Evolutionary conservation across 164 flowering plant species (phyloP).

Genomic region (Brasenia schreberi): DNA sequence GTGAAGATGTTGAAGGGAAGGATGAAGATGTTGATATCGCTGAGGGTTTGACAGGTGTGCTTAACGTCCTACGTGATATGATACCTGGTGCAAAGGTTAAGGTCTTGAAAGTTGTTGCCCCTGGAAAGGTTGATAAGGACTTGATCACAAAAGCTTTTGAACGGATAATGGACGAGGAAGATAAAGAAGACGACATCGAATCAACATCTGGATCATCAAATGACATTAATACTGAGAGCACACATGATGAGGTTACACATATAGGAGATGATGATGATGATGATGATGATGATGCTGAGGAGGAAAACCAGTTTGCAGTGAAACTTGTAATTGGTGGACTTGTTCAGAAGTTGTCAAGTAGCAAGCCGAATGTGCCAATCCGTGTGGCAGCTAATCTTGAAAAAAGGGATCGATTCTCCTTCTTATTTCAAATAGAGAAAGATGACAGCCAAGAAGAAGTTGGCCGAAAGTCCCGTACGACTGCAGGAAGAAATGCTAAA

Average conservation of each 20-base stretch:
- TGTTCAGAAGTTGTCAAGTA: constrained; percentile 34
- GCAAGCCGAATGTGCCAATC: constrained; percentile 24
- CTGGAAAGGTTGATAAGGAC: constrained; percentile 56
- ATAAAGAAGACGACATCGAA: constrained; percentile 56
- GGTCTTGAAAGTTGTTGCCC: constrained; percentile 58
- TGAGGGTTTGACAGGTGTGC: constrained; percentile 42
- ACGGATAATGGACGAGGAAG: constrained; percentile 68
- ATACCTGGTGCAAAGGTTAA: constrained; percentile 77
- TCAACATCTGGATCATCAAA: constrained; percentile 39
- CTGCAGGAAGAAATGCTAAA: constrained; percentile 27
- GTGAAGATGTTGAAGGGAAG: constrained; percentile 42
- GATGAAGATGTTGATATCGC: constrained; percentile 36
- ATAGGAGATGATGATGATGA: constrained; percentile 33
- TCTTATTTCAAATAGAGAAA: constrained; percentile 55
- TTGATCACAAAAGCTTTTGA: constrained; percentile 59
- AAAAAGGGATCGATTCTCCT: constrained; percentile 43
- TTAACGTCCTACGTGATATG: constrained; percentile 57
- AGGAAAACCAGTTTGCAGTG: constrained; percentile 39
- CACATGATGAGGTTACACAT: constrained; percentile 17
- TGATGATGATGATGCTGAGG: constrained; percentile 18
- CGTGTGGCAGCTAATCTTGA: constrained; percentile 75
- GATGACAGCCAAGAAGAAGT: constrained; percentile 24
- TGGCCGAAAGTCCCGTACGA: constrained; percentile 21
- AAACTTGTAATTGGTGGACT: constrained; percentile 59
- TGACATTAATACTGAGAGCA: constrained; percentile 30